Evolutionary conservation across 2,329 filamentous ascomycete genomes (phyloP), one percentile per base, ranked within the genome.

Genomic region (Colletotrichum eleusines): DNA sequence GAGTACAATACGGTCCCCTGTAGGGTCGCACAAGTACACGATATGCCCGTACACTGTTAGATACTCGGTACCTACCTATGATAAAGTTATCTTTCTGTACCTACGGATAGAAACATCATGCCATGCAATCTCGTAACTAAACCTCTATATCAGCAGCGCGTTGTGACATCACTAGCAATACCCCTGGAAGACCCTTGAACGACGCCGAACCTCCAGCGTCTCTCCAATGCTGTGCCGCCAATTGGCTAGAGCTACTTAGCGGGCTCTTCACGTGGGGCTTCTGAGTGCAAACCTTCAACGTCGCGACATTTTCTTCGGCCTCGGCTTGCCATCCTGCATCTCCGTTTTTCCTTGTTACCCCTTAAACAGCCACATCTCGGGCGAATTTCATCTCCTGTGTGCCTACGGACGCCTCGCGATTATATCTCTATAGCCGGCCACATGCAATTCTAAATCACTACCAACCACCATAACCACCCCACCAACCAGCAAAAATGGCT

Each of bases 261-360:
- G 61, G 64, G 38, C 20, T 63, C 33, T 33, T 58, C 57, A 63
- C 58, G 64, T 71, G 68, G 68, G 68, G 68, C 62, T 26, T 59
- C 38, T 68, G 38, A 38, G 55, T 44, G 58, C 65, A 68, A 71
- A 42, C 55, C 20, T 67, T 38, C 40, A 48, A 33, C 44, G 33
- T 70, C 46, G 59, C 46, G 60, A 72, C 33, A 65, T 70, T 70
- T 63, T 68, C 40, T 50, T 14, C 20, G 26, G 33, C 42, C 48
- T 33, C 63, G 48, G 40, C 46, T 61, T 40, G 20, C 46, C 50
- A 44, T 38, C 57, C 35, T 26, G 20, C 69, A 63, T 63, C 46
- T 44, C n/a, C 9, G 35, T 20, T 64, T 64, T 65, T 63, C 66
- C 50, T 44, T 46, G 51, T 48, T 40, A 58, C 46, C n/a, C 23